Evolutionary conservation across 2,329 filamentous ascomycete species (phyloP).

Genomic region (Neofusicoccum parvum): DNA sequence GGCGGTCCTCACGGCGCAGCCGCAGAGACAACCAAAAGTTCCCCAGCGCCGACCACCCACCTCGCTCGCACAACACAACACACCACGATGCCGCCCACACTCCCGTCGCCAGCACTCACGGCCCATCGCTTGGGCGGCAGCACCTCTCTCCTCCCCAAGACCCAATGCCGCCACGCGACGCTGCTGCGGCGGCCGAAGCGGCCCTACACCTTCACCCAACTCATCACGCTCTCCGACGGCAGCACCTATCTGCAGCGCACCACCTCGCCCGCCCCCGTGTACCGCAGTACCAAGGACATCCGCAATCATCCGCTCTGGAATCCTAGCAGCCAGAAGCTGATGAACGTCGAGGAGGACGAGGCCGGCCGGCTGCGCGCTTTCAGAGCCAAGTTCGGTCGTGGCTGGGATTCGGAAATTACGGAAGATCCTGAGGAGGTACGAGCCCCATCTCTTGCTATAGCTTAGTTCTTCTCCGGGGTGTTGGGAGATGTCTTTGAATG

Average conservation of each 20-base stretch:
- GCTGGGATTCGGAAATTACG: constrained; percentile 68
- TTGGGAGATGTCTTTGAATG: no score
- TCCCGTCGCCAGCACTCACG: constrained; percentile 27
- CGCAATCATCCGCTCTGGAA: constrained; percentile 93
- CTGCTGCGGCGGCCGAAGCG: constrained; percentile 85
- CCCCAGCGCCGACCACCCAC: constrained; percentile 15
- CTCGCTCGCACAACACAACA: constrained; percentile 18
- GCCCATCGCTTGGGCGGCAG: constrained; percentile 36
- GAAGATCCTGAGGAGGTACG: constrained; percentile 26
- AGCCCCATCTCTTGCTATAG: background rate
- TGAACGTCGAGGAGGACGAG: constrained; percentile 93
- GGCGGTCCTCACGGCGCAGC: background rate
- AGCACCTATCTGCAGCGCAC: constrained; percentile 80
- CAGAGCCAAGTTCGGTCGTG: constrained; percentile 77
- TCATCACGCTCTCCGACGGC: constrained; percentile 90
- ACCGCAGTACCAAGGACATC: constrained; percentile 74
- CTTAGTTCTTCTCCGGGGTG: no score
- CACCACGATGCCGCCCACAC: constrained; percentile 33
- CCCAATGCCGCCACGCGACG: constrained; percentile 76
- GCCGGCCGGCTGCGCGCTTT: constrained; percentile 87
- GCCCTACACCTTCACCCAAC: constrained; percentile 96
- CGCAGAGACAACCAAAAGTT: background rate
- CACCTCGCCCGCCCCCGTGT: constrained; percentile 67
- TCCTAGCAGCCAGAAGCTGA: constrained; percentile 75
- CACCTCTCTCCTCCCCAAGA: constrained; percentile 23